Evolutionary conservation across 371 early-diverging fungal genomes (phyloP).

Genomic region (Coemansia sp.): DNA sequence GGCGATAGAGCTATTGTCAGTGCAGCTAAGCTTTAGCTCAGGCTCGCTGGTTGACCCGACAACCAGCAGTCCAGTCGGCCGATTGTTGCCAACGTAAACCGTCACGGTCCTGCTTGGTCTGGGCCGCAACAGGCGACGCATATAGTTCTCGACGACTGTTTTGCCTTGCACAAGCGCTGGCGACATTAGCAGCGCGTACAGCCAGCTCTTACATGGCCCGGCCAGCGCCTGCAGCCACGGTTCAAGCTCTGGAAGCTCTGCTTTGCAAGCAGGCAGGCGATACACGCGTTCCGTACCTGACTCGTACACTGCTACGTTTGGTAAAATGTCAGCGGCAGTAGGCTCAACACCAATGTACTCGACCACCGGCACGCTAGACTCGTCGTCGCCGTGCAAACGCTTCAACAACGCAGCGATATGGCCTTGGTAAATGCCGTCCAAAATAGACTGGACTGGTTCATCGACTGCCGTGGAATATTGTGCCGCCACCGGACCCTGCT

Average conservation of each 20-base stretch:
- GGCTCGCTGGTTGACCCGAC: slow-evolving; percentile 32
- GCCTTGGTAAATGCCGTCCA: slow-evolving; percentile 78
- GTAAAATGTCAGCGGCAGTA: not conserved
- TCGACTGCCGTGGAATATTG: slow-evolving; percentile 74
- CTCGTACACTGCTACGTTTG: not conserved
- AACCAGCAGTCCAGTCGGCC: slow-evolving; percentile 50
- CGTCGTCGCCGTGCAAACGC: slow-evolving; percentile 67
- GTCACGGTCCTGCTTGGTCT: slow-evolving; percentile 78
- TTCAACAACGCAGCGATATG: slow-evolving; percentile 77
- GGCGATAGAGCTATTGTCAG: not conserved
- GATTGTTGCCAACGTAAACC: slow-evolving; percentile 52
- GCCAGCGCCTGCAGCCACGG: slow-evolving; percentile 74
- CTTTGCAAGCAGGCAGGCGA: slow-evolving; percentile 5
- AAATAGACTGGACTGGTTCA: slow-evolving; percentile 86
- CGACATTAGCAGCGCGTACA: slow-evolving; percentile 80
- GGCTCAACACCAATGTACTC: slow-evolving; percentile 78
- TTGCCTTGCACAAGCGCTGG: slow-evolving; percentile 78
- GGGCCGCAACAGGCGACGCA: slow-evolving; percentile 76
- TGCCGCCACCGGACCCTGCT: slow-evolving; percentile 92
- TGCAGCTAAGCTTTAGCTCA: slow-evolving; percentile 42
- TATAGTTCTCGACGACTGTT: slow-evolving; percentile 72
- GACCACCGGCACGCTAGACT: slow-evolving; percentile 69
- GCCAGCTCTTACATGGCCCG: slow-evolving; percentile 76
- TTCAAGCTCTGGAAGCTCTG: slow-evolving; percentile 59
- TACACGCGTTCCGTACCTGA: not conserved